Evolutionary conservation across 768 basidiomycete species (phyloP).

Genomic region (Suillus cothurnatus): DNA sequence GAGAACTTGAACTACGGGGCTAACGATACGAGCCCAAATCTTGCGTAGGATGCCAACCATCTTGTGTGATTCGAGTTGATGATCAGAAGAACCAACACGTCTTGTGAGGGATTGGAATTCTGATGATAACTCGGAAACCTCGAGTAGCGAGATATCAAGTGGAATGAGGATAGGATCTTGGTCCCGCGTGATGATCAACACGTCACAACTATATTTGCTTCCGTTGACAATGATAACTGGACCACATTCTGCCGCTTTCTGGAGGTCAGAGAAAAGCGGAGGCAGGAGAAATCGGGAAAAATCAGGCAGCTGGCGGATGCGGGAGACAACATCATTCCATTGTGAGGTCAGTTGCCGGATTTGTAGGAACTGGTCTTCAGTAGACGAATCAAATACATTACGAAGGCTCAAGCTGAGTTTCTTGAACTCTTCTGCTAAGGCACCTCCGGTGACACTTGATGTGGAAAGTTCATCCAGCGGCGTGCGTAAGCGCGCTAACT

Average conservation of each 20-base stretch:
- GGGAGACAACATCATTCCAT: conserved; percentile 8
- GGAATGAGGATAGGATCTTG: background rate
- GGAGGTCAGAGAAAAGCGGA: conserved; percentile 14
- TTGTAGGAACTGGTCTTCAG: conserved; percentile 5
- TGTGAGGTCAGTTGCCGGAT: conserved; percentile 14
- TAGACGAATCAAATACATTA: background rate
- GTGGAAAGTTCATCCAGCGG: conserved; percentile 25
- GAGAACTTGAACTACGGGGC: conserved; percentile 7
- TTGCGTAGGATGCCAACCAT: conserved; percentile 11
- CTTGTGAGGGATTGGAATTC: background rate
- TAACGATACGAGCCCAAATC: conserved; percentile 5
- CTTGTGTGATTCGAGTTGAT: conserved; percentile 5
- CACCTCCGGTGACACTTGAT: background rate
- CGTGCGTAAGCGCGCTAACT: conserved; percentile 25
- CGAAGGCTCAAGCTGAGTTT: conserved; percentile 12
- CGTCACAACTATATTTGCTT: conserved; percentile 17
- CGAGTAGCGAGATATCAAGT: background rate
- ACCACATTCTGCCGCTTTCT: conserved; percentile 16
- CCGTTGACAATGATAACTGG: conserved; percentile 23
- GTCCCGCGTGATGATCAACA: conserved; percentile 10
- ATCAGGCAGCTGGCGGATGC: conserved; percentile 13
- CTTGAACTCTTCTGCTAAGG: conserved; percentile 13
- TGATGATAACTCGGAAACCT: background rate
- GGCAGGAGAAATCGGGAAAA: conserved; percentile 23
- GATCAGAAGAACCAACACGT: background rate